Evolutionary conservation across 768 basidiomycete genomes (phyloP).

Genomic region (Udeniomyces megalosporus): DNA sequence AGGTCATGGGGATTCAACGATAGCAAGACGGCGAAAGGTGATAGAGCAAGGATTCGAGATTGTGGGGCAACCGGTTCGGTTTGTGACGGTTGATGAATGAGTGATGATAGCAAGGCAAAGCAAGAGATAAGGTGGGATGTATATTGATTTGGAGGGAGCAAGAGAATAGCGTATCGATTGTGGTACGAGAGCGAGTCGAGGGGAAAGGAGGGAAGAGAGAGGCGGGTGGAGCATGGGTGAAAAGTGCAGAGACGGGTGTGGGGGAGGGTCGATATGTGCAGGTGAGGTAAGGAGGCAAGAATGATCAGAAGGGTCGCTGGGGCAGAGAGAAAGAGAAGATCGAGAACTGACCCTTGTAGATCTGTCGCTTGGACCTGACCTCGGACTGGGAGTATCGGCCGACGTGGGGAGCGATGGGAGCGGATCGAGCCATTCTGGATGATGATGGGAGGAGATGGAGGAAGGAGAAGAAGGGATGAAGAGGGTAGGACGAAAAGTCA

Average conservation of each 20-base stretch:
- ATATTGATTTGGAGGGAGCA: too few relatives aligned
- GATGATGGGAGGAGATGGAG: too few relatives aligned
- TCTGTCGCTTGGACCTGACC: conserved; percentile 60
- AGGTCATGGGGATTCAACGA: not conserved
- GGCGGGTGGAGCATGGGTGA: not conserved
- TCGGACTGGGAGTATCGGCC: conserved; percentile 70
- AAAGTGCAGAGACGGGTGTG: not conserved
- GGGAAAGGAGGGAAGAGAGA: not conserved
- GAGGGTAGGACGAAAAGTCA: not conserved
- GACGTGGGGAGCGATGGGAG: conserved; percentile 65
- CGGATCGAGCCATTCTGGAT: conserved; percentile 32
- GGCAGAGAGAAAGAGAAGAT: not conserved
- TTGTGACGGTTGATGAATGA: not conserved
- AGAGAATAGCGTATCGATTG: too few relatives aligned
- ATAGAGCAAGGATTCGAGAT: not conserved
- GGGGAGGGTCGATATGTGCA: not conserved
- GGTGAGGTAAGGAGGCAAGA: not conserved
- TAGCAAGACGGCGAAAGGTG: not conserved
- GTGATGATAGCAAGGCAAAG: not conserved
- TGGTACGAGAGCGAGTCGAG: not conserved
- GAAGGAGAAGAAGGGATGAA: not conserved
- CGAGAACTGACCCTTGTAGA: conserved; percentile 56
- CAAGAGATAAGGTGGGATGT: not conserved
- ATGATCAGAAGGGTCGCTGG: not conserved
- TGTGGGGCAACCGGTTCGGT: not conserved